Percentiles rank a stretch among this genome's conserved stretches.
phyloP scores from a whole-genome alignment of 1,139 yeast species.

The Candida glucosophila region DNA sequence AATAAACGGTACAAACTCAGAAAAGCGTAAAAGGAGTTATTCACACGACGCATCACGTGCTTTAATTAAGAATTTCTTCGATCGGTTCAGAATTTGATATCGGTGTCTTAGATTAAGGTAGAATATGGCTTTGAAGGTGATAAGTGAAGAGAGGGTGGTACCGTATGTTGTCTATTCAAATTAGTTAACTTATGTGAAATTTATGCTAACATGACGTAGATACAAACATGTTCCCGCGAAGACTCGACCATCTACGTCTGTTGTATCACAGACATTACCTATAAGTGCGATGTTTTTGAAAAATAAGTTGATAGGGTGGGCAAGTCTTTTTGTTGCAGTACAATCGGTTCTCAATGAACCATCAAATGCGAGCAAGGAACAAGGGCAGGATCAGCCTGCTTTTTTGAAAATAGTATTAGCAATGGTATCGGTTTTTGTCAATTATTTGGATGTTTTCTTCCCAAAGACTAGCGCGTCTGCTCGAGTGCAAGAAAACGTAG shows the following conservation, averaged over 20 bases:
- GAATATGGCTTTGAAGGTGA: conserved; percentile 22
- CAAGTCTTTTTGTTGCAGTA: conserved; percentile 42
- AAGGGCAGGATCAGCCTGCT: conserved; percentile 28
- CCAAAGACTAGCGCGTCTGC: conserved; percentile 26
- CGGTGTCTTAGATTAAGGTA: no score
- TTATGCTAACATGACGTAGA: conserved; percentile 12
- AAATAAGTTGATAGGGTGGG: conserved; percentile 49
- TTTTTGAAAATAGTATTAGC: conserved; percentile 39
- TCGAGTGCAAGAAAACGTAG: conserved; percentile 9
- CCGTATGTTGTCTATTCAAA: conserved; percentile 20
- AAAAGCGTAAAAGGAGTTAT: no score
- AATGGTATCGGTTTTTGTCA: conserved; percentile 37
- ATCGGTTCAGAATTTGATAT: no score
- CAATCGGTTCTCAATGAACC: conserved; percentile 46
- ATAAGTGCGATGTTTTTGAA: conserved; percentile 59
- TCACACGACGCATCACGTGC: no score
- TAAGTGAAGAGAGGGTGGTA: conserved; percentile 30
- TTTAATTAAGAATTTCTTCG: no score
- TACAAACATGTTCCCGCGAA: conserved; percentile 44
- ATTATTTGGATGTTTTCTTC: conserved; percentile 44
- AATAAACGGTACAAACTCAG: no score
- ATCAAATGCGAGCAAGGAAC: conserved; percentile 21
- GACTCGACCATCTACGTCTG: conserved; percentile 36
- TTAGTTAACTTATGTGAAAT: background rate
- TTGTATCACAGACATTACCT: conserved; percentile 53